Evolutionary conservation across 495 filamentous ascomycete species (phyloP), one percentile per base, ranked within the genome.

Genomic region (Bryoglossum gracile): DNA sequence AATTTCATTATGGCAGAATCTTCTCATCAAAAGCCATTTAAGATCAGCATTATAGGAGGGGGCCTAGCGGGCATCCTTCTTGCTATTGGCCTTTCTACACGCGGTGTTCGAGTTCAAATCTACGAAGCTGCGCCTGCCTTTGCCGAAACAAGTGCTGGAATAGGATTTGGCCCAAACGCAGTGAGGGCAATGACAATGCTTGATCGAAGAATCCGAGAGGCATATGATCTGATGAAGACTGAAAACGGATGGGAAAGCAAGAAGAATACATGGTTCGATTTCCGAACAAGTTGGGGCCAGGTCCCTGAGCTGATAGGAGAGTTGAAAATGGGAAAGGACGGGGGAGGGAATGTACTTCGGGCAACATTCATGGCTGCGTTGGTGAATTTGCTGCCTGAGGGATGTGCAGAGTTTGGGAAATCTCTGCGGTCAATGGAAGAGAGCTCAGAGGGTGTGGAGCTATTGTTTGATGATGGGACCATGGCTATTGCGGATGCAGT

Each of bases 331-430:
- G 68, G 61, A 3, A 58, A 62, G 0, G 5, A 47, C 1, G 41
- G 30, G 25, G 39, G 53, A 17, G 46, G 40, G 35, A 53, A 25
- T 22, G 72, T 72, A 18, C 72, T 78, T 23, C 61, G 82, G 13
- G 78, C 80, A 1, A 65, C 73, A 41, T 82, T 80, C 44, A 59
- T 84, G 8, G 76, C 80, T 47, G 74, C 75, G 45, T 55, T 86
- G 33, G 71, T 80, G 2, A 66, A 63, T 24, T 43, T 82, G 13
- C 47, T 84, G 8, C 78, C 79, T 9, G 43, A 55, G 1, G 70
- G 62, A 0, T 56, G 62, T 2, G 61, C 65, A 1, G 63, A 53
- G 34, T 76, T 79, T 54, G 62, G 69, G 10, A 77, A 58, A 59
- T 39, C 30, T 19, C 9, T 54, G 32, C 24, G 35, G 9, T 26